These are phyloP conservation scores for Chlorella sp. DNA, from an alignment of 139 green algal species.

Conservation along the genomic window DNA sequence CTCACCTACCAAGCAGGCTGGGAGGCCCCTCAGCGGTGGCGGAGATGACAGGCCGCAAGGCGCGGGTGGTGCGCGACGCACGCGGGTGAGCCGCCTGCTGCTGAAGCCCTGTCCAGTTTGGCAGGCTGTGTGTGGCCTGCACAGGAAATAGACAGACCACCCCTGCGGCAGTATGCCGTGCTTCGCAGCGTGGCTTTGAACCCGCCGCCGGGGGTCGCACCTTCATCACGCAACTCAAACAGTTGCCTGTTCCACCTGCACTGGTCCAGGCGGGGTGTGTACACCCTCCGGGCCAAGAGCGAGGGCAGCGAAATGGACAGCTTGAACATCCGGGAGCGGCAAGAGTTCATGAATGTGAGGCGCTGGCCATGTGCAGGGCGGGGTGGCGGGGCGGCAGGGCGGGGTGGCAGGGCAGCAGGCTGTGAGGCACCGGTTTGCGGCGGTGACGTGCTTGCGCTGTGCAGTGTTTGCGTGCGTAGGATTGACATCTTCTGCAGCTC, in stretches of 20 bases:
- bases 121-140: no score
- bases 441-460: no score
- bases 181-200: no score
- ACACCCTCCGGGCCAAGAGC: conserved; percentile 70
- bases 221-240: no score
- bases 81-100: background rate
- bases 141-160: no score
- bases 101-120: background rate
- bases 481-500: no score
- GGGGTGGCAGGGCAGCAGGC: no score
- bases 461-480: no score
- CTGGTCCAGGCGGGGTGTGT: conserved; percentile 43
- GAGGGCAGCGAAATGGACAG: conserved; percentile 84
- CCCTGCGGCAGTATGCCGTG: no score
- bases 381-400: no score
- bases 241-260: background rate
- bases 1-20: conserved; percentile 49
- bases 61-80: conserved; percentile 60
- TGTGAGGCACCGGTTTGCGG: no score
- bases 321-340: conserved; percentile 79
- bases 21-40: conserved; percentile 73
- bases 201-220: no score
- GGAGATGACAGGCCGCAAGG: conserved; percentile 87
- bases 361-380: background rate
- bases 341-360: conserved; percentile 78